These are phyloP conservation scores for Arachis stenosperma DNA, from an alignment of 306 rosid species.

Conservation along the genomic window DNA sequence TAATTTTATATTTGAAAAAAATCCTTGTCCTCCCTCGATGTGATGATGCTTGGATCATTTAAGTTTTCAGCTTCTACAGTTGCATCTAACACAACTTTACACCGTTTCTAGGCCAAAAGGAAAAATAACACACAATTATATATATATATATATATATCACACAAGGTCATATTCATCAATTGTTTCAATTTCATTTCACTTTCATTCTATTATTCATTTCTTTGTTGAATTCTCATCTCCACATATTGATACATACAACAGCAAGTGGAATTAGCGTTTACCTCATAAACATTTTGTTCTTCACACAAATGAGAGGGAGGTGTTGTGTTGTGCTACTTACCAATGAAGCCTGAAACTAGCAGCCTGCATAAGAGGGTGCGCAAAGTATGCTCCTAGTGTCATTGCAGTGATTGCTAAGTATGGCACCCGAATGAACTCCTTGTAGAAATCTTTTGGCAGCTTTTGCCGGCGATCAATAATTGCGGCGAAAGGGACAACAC, in stretches of 20 bases:
- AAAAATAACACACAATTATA: no score
- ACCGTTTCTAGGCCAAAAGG: no score
- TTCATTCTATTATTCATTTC: slow-evolving; percentile 14
- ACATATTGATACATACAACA: background rate
- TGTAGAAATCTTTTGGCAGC: slow-evolving; percentile 81
- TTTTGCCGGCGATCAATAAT: slow-evolving; percentile 85
- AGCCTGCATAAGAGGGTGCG: slow-evolving; percentile 90
- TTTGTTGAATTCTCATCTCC: slow-evolving; percentile 24
- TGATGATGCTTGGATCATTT: no score
- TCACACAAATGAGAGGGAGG: slow-evolving; percentile 1
- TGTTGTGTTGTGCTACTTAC: slow-evolving; percentile 43
- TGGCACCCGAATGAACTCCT: slow-evolving; percentile 85
- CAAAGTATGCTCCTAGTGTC: slow-evolving; percentile 86
- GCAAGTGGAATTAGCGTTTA: background rate
- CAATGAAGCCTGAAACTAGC: slow-evolving; percentile 86
- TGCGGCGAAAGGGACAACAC: slow-evolving; percentile 87
- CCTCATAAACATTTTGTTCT: background rate
- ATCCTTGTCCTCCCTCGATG: no score
- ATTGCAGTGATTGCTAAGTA: slow-evolving; percentile 73
- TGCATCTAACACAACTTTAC: no score
- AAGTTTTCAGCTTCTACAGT: no score
- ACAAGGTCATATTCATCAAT: no score
- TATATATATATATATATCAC: no score
- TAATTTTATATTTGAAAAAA: no score
- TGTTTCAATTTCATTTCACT: background rate